Evolutionary conservation across 768 basidiomycete genomes (phyloP).

Genomic region (Kwoniella mangroviensis): DNA sequence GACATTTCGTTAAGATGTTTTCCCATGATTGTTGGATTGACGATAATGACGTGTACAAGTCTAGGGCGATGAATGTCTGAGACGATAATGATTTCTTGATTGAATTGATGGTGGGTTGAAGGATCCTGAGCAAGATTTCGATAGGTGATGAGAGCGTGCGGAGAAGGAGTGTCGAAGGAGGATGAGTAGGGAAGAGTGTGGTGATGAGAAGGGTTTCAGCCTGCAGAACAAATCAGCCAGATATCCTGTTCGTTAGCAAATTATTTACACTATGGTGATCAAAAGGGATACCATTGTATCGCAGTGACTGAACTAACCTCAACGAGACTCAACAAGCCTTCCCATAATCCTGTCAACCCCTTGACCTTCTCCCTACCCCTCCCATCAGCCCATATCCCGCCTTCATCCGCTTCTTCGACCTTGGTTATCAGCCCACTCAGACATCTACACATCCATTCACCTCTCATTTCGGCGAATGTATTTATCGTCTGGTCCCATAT

Average conservation of each 20-base stretch:
- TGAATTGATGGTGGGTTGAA: constrained; percentile 37
- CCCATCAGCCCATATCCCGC: constrained; percentile 46
- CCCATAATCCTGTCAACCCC: constrained; percentile 36
- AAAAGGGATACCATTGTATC: too few relatives aligned
- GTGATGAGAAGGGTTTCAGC: constrained; percentile 52
- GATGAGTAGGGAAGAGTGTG: constrained; percentile 43
- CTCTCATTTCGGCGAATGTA: constrained; percentile 32
- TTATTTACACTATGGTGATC: too few relatives aligned
- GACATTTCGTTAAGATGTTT: constrained; percentile 34
- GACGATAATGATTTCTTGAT: constrained; percentile 50
- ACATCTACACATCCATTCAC: constrained; percentile 42
- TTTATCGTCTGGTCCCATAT: constrained; percentile 28
- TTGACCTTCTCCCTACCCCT: constrained; percentile 44
- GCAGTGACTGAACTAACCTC: constrained; percentile 43
- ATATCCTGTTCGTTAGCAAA: too few relatives aligned
- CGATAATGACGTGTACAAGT: constrained; percentile 47
- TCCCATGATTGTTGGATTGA: constrained; percentile 41
- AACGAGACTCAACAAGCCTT: constrained; percentile 44
- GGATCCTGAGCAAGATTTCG: constrained; percentile 21
- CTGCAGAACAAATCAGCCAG: constrained; percentile 18
- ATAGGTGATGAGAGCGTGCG: constrained; percentile 28
- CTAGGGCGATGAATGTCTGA: constrained; percentile 51
- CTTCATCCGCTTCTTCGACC: constrained; percentile 51
- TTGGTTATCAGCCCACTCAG: constrained; percentile 34
- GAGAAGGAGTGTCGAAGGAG: constrained; percentile 31